phyloP scores from a whole-genome alignment of 495 filamentous ascomycete genomes.

The Neurospora pannonica region DNA sequence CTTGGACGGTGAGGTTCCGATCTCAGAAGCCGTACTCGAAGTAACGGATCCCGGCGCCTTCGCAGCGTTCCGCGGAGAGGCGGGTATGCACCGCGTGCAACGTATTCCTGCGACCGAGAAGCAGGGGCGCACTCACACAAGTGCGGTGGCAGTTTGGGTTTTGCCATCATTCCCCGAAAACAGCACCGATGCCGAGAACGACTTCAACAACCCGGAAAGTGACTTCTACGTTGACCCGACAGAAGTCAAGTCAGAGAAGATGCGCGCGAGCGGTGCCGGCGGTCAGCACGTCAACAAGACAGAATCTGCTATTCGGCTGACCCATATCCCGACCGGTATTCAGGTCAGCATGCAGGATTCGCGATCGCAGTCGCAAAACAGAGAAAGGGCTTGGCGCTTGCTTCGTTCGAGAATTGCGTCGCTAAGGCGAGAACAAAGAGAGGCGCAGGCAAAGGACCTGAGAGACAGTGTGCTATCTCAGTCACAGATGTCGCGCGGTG shows the following conservation, averaged over 20 bases:
- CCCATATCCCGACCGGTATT: constrained; percentile 79
- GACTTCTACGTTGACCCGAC: constrained; percentile 83
- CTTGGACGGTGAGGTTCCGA: constrained; percentile 45
- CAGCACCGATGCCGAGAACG: constrained; percentile 37
- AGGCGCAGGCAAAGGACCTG: constrained; percentile 67
- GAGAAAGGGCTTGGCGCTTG: constrained; percentile 75
- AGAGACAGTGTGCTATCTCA: constrained; percentile 67
- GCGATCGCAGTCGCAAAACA: constrained; percentile 82
- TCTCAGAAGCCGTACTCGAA: constrained; percentile 82
- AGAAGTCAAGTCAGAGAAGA: constrained; percentile 80
- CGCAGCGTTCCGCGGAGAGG: constrained; percentile 69
- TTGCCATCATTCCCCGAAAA: constrained; percentile 71
- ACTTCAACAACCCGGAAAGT: constrained; percentile 72
- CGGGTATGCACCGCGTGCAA: constrained; percentile 92
- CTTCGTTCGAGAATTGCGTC: constrained; percentile 79
- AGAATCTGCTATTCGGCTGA: constrained; percentile 88
- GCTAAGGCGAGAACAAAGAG: constrained; percentile 67
- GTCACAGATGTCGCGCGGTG: constrained; percentile 75
- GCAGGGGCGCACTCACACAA: constrained; percentile 86
- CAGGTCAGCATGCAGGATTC: constrained; percentile 87
- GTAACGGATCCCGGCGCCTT: constrained; percentile 71
- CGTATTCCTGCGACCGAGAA: constrained; percentile 83
- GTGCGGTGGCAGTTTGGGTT: constrained; percentile 83
- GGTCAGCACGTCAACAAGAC: constrained; percentile 98
- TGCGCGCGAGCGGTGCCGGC: constrained; percentile 85